Conservation (phyloP, 768 basidiomycete genomes). For the Panaeolus papilionaceus region DNA sequence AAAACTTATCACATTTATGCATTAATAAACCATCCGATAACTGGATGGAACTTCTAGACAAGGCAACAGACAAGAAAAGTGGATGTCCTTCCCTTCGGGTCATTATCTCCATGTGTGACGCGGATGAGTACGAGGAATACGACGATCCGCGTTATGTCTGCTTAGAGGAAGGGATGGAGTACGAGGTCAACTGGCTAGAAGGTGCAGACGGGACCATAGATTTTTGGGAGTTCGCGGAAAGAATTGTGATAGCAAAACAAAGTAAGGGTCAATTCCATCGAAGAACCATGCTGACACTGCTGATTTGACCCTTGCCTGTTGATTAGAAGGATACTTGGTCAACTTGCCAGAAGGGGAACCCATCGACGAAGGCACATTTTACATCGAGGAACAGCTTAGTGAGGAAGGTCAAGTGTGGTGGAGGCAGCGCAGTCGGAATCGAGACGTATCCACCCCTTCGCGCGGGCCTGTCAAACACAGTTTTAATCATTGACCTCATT, state of each 20-base stretch:
- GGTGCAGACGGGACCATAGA: background rate
- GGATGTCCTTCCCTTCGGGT: background rate
- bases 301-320: background rate
- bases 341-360: background rate
- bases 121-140: background rate
- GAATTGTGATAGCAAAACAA: background rate
- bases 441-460: background rate
- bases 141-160: background rate
- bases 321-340: background rate
- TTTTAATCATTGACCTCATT: background rate
- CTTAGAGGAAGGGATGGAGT: slow-evolving; percentile 1
- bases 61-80: background rate
- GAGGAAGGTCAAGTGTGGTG: slow-evolving; percentile 6
- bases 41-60: background rate
- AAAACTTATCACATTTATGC: slow-evolving; percentile 1
- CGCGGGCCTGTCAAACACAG: background rate
- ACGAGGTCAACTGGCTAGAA: background rate
- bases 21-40: slow-evolving; percentile 8
- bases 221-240: slow-evolving; percentile 5
- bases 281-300: background rate
- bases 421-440: background rate
- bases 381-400: slow-evolving; percentile 1
- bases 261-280: background rate
- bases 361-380: background rate
- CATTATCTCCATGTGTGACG: background rate